A percentile compares a stretch with the other conserved stretches of the same genome.
These are phyloP conservation scores for Ulvella scutata DNA, from an alignment of 139 green algal species.

Conservation along the genomic window DNA sequence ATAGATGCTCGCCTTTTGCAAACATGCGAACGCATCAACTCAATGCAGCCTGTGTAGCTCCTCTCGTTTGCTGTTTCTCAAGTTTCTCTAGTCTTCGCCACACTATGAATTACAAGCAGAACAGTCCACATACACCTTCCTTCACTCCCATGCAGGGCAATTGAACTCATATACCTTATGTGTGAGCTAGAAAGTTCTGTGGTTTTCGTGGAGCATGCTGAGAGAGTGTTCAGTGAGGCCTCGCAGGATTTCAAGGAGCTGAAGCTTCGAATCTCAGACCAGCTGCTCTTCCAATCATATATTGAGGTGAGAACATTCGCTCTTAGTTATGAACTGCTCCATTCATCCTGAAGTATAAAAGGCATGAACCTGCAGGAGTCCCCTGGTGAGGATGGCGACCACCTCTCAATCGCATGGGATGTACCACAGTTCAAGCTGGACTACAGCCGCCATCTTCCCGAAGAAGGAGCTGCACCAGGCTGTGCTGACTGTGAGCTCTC, in stretches of 20 bases:
- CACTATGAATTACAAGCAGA: too few species aligned
- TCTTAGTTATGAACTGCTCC: too few species aligned
- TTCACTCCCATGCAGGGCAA: background rate
- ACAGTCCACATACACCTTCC: too few species aligned
- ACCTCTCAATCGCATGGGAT: background rate
- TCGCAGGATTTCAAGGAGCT: slow-evolving; percentile 3
- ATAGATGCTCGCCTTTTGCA: too few species aligned
- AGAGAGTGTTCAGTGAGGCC: background rate
- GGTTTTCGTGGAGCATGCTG: background rate
- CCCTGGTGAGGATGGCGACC: too few species aligned
- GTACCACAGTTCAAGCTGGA: background rate
- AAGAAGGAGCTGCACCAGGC: background rate
- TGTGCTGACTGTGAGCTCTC: too few species aligned
- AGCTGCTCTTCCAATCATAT: background rate
- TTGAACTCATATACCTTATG: slow-evolving; percentile 3
- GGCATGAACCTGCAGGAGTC: too few species aligned
- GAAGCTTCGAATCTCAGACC: background rate
- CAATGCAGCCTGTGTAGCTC: too few species aligned
- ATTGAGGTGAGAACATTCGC: background rate
- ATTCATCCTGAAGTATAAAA: too few species aligned
- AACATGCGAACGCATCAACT: too few species aligned
- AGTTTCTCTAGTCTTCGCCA: too few species aligned
- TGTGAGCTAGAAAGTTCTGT: background rate
- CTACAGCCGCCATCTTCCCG: background rate
- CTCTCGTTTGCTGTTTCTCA: too few species aligned